Evolutionary conservation across 2,329 filamentous ascomycete genomes (phyloP).

Genomic region (Falciphora oryzae): DNA sequence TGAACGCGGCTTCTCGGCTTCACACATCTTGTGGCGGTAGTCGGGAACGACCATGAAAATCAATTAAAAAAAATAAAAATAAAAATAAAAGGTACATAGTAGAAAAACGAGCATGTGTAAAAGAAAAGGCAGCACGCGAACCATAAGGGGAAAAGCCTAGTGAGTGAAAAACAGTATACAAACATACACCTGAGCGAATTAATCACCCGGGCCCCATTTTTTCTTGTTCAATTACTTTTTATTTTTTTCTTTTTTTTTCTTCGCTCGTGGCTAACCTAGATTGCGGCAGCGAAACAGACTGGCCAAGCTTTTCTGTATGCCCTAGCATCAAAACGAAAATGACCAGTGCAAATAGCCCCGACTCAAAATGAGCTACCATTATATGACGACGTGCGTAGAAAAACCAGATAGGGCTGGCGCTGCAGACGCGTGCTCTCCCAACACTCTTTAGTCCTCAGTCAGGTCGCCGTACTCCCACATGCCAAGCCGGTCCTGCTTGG

Average conservation of each 20-base stretch:
- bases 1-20: too few species aligned
- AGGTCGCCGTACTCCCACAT: constrained; percentile 99
- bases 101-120: not conserved
- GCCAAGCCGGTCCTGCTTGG: constrained; percentile 73
- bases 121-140: not conserved
- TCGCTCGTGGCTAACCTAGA: not conserved
- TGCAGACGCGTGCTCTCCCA: not conserved
- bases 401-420: too few species aligned
- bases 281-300: not conserved
- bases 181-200: too few species aligned
- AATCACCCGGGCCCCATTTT: not conserved
- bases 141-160: too few species aligned
- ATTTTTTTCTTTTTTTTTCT: not conserved
- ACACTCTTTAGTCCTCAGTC: constrained; percentile 67
- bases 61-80: too few species aligned
- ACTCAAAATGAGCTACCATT: constrained; percentile 8
- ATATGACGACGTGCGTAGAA: not conserved
- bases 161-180: too few species aligned
- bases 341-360: not conserved
- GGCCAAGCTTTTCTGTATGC: not conserved
- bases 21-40: too few species aligned
- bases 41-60: too few species aligned
- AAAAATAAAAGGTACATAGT: too few species aligned
- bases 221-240: too few species aligned
- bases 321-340: not conserved